Percentiles rank a stretch among this genome's conserved stretches.
Evolutionary conservation across 108 stramenopile genomes (phyloP).

Genomic region (Skeletonema marinoi): DNA sequence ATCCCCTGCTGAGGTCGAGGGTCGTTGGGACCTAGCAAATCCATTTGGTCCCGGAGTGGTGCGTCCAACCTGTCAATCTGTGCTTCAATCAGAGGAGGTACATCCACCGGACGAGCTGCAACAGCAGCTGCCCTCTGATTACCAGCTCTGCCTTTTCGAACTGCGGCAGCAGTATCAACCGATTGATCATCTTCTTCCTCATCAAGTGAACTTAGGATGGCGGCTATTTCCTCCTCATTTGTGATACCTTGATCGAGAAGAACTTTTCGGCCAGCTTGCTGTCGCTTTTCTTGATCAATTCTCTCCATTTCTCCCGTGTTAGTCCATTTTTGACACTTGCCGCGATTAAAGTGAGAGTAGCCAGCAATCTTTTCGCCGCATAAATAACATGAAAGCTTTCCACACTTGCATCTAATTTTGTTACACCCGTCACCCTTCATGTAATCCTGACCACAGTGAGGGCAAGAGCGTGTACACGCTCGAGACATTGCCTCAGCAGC

Average conservation of each 20-base stretch:
- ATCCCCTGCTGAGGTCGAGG: not conserved
- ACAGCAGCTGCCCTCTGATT: not conserved
- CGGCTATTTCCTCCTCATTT: constrained; percentile 15
- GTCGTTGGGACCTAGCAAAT: too few species aligned
- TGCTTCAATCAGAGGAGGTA: too few species aligned
- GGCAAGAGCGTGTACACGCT: constrained; percentile 12
- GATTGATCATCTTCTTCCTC: too few species aligned
- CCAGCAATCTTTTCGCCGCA: constrained; percentile 13
- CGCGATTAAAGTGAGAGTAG: constrained; percentile 26
- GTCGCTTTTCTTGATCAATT: constrained; percentile 15
- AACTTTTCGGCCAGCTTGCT: constrained; percentile 18
- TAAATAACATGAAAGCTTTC: constrained; percentile 5
- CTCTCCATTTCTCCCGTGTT: constrained; percentile 4
- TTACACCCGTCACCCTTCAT: constrained; percentile 24
- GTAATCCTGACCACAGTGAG: constrained; percentile 13
- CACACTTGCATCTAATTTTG: constrained; percentile 22
- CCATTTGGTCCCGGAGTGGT: too few species aligned
- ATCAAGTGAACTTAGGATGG: constrained; percentile 14
- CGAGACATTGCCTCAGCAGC: constrained; percentile 21
- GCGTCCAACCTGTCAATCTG: too few species aligned
- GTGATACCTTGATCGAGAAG: constrained; percentile 9
- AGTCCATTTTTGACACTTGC: constrained; percentile 23
- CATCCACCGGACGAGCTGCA: too few species aligned
- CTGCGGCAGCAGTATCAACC: not conserved
- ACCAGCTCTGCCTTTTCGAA: not conserved